Conservation (phyloP, 1,139 yeast genomes). For the Pichia sp. region DNA sequence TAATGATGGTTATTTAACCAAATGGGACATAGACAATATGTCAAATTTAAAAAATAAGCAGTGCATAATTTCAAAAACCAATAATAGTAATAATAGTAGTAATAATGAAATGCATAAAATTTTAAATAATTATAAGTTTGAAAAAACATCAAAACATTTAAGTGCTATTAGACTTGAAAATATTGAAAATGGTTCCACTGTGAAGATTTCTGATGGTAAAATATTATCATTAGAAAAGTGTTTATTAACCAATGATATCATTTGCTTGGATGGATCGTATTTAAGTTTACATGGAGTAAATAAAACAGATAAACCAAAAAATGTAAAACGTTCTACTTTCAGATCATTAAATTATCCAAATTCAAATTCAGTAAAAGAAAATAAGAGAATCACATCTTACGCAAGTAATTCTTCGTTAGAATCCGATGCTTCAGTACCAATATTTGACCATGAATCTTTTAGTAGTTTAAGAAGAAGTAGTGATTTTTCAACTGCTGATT, state of each 20-base stretch:
- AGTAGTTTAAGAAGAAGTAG: neutral
- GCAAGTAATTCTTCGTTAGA: neutral
- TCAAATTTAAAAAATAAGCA: neutral
- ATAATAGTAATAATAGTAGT: neutral
- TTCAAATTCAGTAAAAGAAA: neutral
- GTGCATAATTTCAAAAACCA: neutral
- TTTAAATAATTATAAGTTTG: neutral
- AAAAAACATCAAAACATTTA: neutral
- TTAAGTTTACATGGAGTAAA: constrained; percentile 10
- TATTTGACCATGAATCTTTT: neutral
- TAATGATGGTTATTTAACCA: constrained; percentile 63
- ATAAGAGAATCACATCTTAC: neutral
- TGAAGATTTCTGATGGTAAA: constrained; percentile 9
- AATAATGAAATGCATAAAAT: neutral
- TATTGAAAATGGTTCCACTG: neutral
- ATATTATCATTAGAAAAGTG: constrained; percentile 9
- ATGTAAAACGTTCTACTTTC: neutral
- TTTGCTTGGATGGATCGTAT: constrained; percentile 13
- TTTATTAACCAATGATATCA: neutral
- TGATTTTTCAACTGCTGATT: neutral
- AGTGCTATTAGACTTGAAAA: no score
- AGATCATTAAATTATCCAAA: neutral
- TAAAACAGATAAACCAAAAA: neutral
- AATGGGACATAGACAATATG: constrained; percentile 50
- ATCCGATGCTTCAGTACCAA: neutral